A percentile compares a stretch with the other conserved stretches of the same genome.
Conservation (phyloP, 2,329 filamentous ascomycete species). For the Chaetomium globosum region DNA sequence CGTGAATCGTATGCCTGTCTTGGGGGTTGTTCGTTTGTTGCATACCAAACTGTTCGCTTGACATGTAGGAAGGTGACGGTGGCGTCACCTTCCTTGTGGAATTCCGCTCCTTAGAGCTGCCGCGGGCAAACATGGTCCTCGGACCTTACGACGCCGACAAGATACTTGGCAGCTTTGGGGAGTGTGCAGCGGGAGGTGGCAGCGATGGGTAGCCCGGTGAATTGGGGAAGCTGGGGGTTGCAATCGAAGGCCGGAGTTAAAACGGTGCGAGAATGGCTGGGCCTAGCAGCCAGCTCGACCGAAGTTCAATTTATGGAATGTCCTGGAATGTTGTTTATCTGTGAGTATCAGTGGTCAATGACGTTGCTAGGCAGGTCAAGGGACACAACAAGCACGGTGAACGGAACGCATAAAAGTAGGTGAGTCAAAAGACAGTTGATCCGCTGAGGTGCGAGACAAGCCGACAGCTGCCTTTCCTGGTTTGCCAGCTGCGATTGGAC, state of each 20-base stretch:
- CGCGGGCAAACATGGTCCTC: slow-evolving; percentile 41
- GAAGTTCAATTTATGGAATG: slow-evolving; percentile 13
- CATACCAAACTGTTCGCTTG: slow-evolving; percentile 68
- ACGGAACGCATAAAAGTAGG: slow-evolving; percentile 6
- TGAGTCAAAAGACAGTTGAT: slow-evolving; percentile 25
- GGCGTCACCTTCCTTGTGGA: slow-evolving; percentile 59
- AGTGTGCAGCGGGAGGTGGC: slow-evolving; percentile 3
- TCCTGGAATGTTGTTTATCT: slow-evolving; percentile 30
- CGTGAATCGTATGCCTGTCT: slow-evolving; percentile 7
- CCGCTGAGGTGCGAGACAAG: slow-evolving; percentile 18
- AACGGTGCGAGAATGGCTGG: slow-evolving; percentile 13
- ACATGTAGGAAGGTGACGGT: slow-evolving; percentile 66
- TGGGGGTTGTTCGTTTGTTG: slow-evolving; percentile 11
- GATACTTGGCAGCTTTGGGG: background rate
- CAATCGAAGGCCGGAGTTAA: background rate
- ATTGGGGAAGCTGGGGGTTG: background rate
- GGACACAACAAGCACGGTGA: slow-evolving; percentile 9
- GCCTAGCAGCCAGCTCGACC: slow-evolving; percentile 10
- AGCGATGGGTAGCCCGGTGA: background rate
- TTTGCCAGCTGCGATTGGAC: slow-evolving; percentile 31
- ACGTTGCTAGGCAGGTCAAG: slow-evolving; percentile 28
- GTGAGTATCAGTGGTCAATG: slow-evolving; percentile 9
- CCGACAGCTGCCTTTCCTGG: slow-evolving; percentile 10
- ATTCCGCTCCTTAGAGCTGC: slow-evolving; percentile 42
- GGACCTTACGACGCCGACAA: background rate